Base-by-base conservation (phyloP, 2,329 filamentous ascomycete species). In the Calcarisporium arbuscula region DNA sequence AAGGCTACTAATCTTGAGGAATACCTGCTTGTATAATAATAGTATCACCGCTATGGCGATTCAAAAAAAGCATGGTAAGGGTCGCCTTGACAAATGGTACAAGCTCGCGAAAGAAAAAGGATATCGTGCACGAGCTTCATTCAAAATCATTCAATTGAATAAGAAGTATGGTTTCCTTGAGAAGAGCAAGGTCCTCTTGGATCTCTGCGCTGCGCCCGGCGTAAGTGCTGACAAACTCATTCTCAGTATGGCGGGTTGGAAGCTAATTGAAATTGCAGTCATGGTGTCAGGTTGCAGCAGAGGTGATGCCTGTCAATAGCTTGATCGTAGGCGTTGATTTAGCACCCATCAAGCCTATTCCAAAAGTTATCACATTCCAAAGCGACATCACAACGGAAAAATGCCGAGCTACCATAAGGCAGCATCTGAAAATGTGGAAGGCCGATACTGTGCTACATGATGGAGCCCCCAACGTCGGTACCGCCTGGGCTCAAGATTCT, bases 111-210 rank as follows among this genome's bases (percentile, higher is more conserved):
- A 98, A 64, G 92, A 98, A 61, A 96, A 95, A 64, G 92, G 92
- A 43, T 98, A 95, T 58, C 76, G 92, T 53, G 90, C 92, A 42
- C 78, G 92, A 74, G 89, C 92, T 50, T 89, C 92, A 37, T 96
- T 96, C 75, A 98, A 98, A 68, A 68, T 98, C 50, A 90, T 98
- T 49, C 90, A 98, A 61, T 70, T 98, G 52, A 98, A 98, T 69
- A 95, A 96, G 67, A 96, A 95, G 60, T 98, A 94, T 82, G 85
- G 87, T 48, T 98, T 98, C 63, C 70, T 98, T 49, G 88, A 96
- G 62, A 90, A 94, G 71, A 94, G 87, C 64, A 94, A 86, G 69
- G 92, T 96, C 52, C 70, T 95, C 42, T 72, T 98, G 58, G 94
- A 98, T 81, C 83, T 98, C 57, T 98, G 92, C 67, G 92, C 92